Percentiles rank a stretch among this genome's conserved stretches.
phyloP scores from a whole-genome alignment of 2,329 filamentous ascomycete species.

The Aspergillus sclerotialis region DNA sequence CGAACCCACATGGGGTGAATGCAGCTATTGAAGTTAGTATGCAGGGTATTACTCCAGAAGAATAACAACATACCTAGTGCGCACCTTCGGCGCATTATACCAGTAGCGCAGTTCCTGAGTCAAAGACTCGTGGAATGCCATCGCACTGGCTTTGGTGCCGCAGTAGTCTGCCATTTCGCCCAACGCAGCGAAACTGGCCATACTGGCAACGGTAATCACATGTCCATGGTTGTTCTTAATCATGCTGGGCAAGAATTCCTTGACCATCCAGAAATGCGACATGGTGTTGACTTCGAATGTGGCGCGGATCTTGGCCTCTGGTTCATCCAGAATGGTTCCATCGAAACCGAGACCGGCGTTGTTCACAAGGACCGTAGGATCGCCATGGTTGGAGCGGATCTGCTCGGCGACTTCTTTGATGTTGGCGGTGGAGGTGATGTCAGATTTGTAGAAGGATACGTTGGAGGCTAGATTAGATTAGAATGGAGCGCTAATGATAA shows the following conservation, averaged over 20 bases:
- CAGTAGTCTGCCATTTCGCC: conserved; percentile 48
- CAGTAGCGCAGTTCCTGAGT: conserved; percentile 29
- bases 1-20: conserved; percentile 39
- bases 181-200: conserved; percentile 43
- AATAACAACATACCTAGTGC: conserved; percentile 24
- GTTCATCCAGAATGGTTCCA: conserved; percentile 41
- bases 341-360: conserved; percentile 45
- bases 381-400: conserved; percentile 35
- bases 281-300: conserved; percentile 49
- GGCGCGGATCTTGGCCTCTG: conserved; percentile 37
- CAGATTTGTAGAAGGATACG: conserved; percentile 29
- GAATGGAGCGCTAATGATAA: background rate
- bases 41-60: background rate
- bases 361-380: conserved; percentile 44
- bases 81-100: conserved; percentile 31
- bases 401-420: conserved; percentile 27
- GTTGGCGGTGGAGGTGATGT: conserved; percentile 29
- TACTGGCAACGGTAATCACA: conserved; percentile 49
- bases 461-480: conserved; percentile 17
- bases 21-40: conserved; percentile 15
- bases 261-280: conserved; percentile 44
- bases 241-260: conserved; percentile 49
- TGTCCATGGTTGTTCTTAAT: conserved; percentile 47
- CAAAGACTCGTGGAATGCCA: conserved; percentile 48
- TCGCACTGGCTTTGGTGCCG: conserved; percentile 45